Base-by-base conservation (phyloP, 2,329 filamentous ascomycete genomes). In the Colletotrichum filicis region DNA sequence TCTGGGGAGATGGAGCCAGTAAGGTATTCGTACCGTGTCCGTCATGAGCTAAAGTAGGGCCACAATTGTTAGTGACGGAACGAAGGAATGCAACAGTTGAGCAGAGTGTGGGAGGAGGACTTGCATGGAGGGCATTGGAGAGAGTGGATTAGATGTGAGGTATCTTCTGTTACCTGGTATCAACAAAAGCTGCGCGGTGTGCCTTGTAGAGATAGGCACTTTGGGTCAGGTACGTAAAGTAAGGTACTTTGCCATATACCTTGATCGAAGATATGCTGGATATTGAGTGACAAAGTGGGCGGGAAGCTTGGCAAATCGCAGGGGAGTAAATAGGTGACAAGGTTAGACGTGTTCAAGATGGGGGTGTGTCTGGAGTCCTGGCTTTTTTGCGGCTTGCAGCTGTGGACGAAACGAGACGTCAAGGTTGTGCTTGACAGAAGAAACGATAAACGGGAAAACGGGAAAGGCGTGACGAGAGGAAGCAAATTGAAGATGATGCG, bases 281-380 rank as follows among this genome's bases (percentile, higher is more conserved):
- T n/a, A 24, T 19, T 1, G 42, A 14, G 32, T 58, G 55, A 16
- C 28, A 58, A 58, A 60, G 57, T 42, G 57, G 57, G 57, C 57
- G 63, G 63, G 9, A 42, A 49, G 37, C 68, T 71, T 71, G 68
- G 68, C 68, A 53, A 52, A 12, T 28, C 52, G 52, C 64, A 63
- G 52, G 37, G 58, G 42, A 6, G 32, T 58, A 30, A 65, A 42
- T 65, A 35, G 52, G 37, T 19, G 22, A 28, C 49, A 35, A 28
- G 28, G 49, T 63, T 63, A 4, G 60, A 19, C 24, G 42, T 53
- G n/a, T 53, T n/a, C 46, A 24, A 7, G 46, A 42, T 12, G 42
- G 49, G 28, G n/a, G 19, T n/a, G 16, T n/a, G 32, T 35, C 8
- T 35, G 12, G 32, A 35, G 32, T 35, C 32, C 8, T 35, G 11